Percentiles rank a stretch among this genome's conserved stretches.
Conservation (phyloP, 2,329 filamentous ascomycete genomes). For the Penicillium thymicola region DNA sequence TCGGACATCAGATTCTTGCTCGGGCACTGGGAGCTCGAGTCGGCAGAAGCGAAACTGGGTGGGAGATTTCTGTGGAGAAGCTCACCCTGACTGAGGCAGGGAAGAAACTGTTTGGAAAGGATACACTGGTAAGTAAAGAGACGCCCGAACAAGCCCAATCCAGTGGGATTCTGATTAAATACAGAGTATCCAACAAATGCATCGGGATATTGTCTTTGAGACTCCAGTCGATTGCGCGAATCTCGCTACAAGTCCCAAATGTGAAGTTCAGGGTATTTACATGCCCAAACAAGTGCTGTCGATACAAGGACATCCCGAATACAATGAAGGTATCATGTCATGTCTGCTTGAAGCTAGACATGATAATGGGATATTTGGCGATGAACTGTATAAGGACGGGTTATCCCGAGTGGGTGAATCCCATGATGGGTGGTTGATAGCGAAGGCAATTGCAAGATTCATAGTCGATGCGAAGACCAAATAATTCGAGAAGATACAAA, state of each 20-base stretch:
- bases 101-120: conserved; percentile 38
- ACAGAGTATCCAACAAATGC: conserved; percentile 46
- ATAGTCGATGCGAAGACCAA: not conserved
- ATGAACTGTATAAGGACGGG: conserved; percentile 22
- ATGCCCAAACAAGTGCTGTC: conserved; percentile 39
- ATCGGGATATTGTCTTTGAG: conserved; percentile 45
- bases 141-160: not conserved
- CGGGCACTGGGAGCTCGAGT: conserved; percentile 41
- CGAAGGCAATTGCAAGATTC: not conserved
- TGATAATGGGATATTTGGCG: conserved; percentile 21
- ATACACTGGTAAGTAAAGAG: conserved; percentile 23
- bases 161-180: not conserved
- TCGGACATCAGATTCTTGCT: conserved; percentile 50
- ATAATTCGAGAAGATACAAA: not conserved
- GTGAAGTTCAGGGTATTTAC: conserved; percentile 47
- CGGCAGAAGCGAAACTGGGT: conserved; percentile 41
- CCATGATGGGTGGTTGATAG: conserved; percentile 25
- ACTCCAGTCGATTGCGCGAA: conserved; percentile 42
- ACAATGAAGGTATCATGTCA: conserved; percentile 39
- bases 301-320: conserved; percentile 52
- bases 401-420: conserved; percentile 15
- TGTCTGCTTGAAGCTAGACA: conserved; percentile 28
- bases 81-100: conserved; percentile 43
- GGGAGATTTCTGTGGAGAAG: conserved; percentile 47
- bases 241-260: conserved; percentile 43